These are phyloP conservation scores for Eucalyptus urophylla DNA, from an alignment of 345 rosid genomes.

Conservation along the genomic window DNA sequence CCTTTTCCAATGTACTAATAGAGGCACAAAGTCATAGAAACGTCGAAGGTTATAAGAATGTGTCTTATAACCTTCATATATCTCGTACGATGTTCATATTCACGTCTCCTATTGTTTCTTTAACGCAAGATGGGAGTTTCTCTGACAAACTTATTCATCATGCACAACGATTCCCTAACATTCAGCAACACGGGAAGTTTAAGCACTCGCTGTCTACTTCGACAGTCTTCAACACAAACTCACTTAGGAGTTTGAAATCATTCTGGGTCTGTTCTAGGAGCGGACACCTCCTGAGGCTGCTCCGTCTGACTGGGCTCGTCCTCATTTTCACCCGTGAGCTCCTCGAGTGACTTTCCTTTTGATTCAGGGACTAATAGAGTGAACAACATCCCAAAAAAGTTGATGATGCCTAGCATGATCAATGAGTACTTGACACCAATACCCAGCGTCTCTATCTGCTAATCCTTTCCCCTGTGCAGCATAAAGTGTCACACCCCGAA, in stretches of 20 bases:
- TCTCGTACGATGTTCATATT: neutral
- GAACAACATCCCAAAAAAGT: slow-evolving; percentile 31
- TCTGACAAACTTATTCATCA: neutral
- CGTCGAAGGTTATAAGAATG: neutral
- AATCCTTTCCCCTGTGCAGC: slow-evolving; percentile 26
- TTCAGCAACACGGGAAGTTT: neutral
- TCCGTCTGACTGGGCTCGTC: neutral
- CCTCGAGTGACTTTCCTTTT: slow-evolving; percentile 45
- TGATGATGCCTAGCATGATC: slow-evolving; percentile 25
- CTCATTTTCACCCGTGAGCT: slow-evolving; percentile 41
- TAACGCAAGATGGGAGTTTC: neutral
- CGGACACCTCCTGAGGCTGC: neutral
- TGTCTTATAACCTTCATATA: neutral
- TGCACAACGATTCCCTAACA: neutral
- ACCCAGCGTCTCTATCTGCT: slow-evolving; percentile 40
- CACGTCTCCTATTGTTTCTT: neutral
- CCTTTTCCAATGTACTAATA: neutral
- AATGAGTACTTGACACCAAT: slow-evolving; percentile 43
- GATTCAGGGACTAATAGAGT: slow-evolving; percentile 44
- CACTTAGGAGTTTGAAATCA: neutral
- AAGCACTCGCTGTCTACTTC: neutral
- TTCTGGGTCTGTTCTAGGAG: neutral
- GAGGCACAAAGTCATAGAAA: neutral
- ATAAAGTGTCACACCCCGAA: too few relatives aligned
- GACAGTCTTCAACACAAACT: neutral